Base-by-base conservation (phyloP, 208 protist species). In the Trypanosomatidae sp. region DNA sequence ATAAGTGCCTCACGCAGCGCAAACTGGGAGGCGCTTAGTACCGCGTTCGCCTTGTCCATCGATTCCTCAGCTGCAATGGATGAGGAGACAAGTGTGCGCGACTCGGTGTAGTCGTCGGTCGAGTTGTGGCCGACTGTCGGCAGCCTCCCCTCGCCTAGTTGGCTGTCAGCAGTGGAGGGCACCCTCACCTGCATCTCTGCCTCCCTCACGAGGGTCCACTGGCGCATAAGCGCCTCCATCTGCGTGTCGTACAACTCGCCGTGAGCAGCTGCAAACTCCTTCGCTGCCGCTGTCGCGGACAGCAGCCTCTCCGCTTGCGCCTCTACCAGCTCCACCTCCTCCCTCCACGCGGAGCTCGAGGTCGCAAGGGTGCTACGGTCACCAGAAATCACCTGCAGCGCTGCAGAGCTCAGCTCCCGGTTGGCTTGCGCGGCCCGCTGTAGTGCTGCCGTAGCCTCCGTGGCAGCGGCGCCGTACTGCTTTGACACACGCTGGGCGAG, bases 1-100 rank as follows among this genome's bases (percentile, higher is more conserved):
- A 55, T 47, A n/a, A 80, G 75, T 25, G 75, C 75, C 65, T 80
- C 75, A n/a, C 75, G 75, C 28, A 80, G 28, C 13, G 75, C 75
- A 47, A 74, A 46, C 58, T 75, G 71, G 2, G 74, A 79, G 10
- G 74, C 70, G 33, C 55, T 6, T 12, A 71, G 25, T 2, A 75
- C 46, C n/a, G 46, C 69, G 43, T 52, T 52, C 44, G 49, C 1
- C 64, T 64, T 60, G 1, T 62, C 52, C 46, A 50, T 60, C 17
- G 52, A 47, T 2, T 58, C 75, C n/a, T 71, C 64, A 1, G 30
- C 19, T 30, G 22, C 36, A n/a, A 43, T 25, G 2, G 75, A 55
- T 17, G 75, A 80, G 19, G 75, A 33, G 12, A 74, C 75, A 36
- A 80, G 53, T 15, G 69, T 80, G 25, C 28, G 47, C 30, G 68